Base-by-base conservation (phyloP, 1,284 basidiomycete species). In the Fomes fomentarius region DNA sequence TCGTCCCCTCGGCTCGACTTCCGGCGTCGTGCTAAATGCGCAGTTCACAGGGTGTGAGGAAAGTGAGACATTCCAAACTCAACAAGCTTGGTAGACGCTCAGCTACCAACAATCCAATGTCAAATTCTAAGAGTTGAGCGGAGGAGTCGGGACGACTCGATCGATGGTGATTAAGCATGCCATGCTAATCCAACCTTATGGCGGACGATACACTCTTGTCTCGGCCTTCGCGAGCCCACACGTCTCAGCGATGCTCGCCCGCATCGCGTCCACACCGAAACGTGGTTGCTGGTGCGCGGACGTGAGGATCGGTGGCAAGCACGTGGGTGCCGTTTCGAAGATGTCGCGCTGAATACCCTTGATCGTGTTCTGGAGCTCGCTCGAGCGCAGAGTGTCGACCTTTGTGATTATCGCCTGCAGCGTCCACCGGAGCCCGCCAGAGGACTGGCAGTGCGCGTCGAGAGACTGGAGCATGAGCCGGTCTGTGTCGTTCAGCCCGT, bases 391-490 rank as follows among this genome's bases (percentile, higher is more conserved):
- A 4, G 68, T 69, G 66, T 91, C 89, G 1, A 76, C 77, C 69
- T 90, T 91, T 22, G 89, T 91, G 63, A 91, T 78, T 47, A 91
- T 73, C 1, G 86, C 76, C 63, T 91, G 89, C 1, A 91, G 66
- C 0, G 85, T 83, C 66, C 82, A 83, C 40, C 72, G 74, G n/a
- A n/a, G n/a, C n/a, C n/a, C n/a, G n/a, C n/a, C n/a, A n/a, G n/a
- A n/a, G 11, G 71, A 65, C 43, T 79, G 70, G 51, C 67, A 66
- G 34, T 61, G 68, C n/a, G 57, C 50, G 31, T 81, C 81, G 37
- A 85, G 76, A 54, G 76, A 74, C 21, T 66, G 54, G 3, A 91
- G 76, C 87, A 91, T 90, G 46, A 75, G 72, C 10, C 68, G 67
- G 64, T 92, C 89, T 25, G 71, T 73, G 14, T 75, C 68, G 51